These are phyloP conservation scores for Clarireedia homoeocarpa DNA, from an alignment of 2,329 filamentous ascomycete genomes.

Conservation along the genomic window DNA sequence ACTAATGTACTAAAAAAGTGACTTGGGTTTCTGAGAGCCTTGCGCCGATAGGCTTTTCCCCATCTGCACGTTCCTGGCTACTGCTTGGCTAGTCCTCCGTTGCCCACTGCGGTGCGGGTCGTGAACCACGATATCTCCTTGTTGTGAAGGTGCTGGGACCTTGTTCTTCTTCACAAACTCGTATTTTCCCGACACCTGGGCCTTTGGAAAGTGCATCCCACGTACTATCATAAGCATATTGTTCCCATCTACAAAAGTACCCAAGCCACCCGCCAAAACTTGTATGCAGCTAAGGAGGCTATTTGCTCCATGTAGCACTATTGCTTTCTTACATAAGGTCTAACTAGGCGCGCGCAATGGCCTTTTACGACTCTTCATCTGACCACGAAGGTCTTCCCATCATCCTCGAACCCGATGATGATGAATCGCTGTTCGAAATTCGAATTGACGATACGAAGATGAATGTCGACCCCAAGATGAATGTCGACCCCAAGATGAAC, in stretches of 20 bases:
- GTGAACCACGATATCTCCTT: too few species aligned
- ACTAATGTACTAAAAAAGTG: neutral
- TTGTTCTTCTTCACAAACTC: neutral
- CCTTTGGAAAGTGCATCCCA: too few species aligned
- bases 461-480: neutral
- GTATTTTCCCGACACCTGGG: neutral
- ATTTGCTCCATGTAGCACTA: constrained; percentile 7
- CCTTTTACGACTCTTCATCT: constrained; percentile 17
- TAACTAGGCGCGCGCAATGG: constrained; percentile 10
- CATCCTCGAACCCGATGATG: constrained; percentile 16
- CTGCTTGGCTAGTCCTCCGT: neutral
- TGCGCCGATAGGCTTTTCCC: neutral
- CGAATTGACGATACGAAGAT: constrained; percentile 9
- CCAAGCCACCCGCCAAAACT: constrained; percentile 1
- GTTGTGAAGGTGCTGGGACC: neutral
- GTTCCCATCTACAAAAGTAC: neutral
- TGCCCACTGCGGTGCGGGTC: neutral
- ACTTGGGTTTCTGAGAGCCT: neutral
- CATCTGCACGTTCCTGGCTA: constrained; percentile 2
- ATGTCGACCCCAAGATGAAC: too few species aligned
- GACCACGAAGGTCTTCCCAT: constrained; percentile 15
- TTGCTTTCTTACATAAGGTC: constrained; percentile 10
- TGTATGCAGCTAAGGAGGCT: constrained; percentile 5
- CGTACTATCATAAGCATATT: neutral
- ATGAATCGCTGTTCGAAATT: constrained; percentile 6